Base-by-base conservation (phyloP, 192 early-diverging fungal genomes). In the Podila horticola region DNA sequence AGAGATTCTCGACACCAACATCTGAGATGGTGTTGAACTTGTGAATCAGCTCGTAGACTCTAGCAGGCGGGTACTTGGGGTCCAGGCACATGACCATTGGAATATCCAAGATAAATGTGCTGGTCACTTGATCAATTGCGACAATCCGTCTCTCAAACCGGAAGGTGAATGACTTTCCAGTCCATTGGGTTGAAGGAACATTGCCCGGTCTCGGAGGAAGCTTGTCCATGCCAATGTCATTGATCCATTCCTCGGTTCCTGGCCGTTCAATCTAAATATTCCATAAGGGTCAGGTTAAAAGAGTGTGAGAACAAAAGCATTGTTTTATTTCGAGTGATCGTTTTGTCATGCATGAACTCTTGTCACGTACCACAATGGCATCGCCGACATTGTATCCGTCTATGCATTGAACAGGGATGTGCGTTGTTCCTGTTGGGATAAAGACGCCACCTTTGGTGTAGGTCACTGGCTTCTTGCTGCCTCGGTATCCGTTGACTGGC, bases 51-150 rank as follows among this genome's bases (percentile, higher is more conserved):
- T 73, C 71, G 41, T 81, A 81, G 22, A 81, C 62, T 8, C 71
- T 48, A 31, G 77, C 77, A 13, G 70, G 77, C 20, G 77, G 77
- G 30, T 81, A 81, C 29, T 73, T 81, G 12, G 77, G 71, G 38
- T 81, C 77, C 1, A 81, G 50, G 34, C 55, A 66, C 77, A 81
- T 81, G 38, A 81, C 77, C 77, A 73, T 81, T 0, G 77, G 77
- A 15, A 81, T 72, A 20, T 81, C 77, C 45, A 73, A 59, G 12
- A 66, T 73, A 38, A 81, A 81, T 0, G 77, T 73, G 4, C 33
- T 20, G 13, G 70, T 69, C 26, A 66, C 77, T 19, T 69, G 62
- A 31, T 81, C 71, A 58, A 81, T 81, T 11, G 70, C 77, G 4
- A 81, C 67, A 61, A 81, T 81, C 49, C 59, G 72, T 28, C 77